phyloP scores from a whole-genome alignment of 2,329 filamentous ascomycete species.

The Aspergillus felis region DNA sequence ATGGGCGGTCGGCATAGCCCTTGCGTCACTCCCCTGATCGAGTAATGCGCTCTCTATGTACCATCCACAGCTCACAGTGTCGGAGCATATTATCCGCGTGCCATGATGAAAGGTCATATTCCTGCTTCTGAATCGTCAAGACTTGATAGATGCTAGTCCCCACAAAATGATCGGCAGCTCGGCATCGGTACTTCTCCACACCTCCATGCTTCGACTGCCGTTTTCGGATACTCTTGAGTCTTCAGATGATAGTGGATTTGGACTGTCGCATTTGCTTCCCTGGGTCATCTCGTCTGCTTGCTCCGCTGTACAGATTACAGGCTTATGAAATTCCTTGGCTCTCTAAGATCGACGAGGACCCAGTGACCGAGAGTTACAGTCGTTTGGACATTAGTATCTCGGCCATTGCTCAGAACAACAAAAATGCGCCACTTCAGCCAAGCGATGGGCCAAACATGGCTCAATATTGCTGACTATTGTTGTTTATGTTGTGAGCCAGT shows the following conservation, averaged over 20 bases:
- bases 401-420: slow-evolving; percentile 6
- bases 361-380: slow-evolving; percentile 4
- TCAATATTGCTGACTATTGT: neutral
- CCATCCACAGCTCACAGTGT: neutral
- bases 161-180: neutral
- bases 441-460: neutral
- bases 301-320: neutral
- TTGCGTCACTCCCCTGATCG: slow-evolving; percentile 1
- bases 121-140: neutral
- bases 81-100: neutral
- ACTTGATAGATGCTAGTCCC: neutral
- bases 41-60: neutral
- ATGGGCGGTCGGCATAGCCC: neutral
- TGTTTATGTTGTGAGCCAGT: neutral
- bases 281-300: neutral
- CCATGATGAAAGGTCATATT: neutral
- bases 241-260: neutral
- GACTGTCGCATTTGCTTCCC: neutral
- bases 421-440: slow-evolving; percentile 4
- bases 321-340: neutral
- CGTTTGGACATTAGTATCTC: neutral
- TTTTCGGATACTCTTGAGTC: slow-evolving; percentile 1
- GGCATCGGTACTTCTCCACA: neutral
- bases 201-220: neutral
- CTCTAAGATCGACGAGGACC: neutral